A percentile compares a stretch with the other conserved stretches of the same genome.
Evolutionary conservation across 371 early-diverging fungal genomes (phyloP).

Genomic region (Mucor irregularis): DNA sequence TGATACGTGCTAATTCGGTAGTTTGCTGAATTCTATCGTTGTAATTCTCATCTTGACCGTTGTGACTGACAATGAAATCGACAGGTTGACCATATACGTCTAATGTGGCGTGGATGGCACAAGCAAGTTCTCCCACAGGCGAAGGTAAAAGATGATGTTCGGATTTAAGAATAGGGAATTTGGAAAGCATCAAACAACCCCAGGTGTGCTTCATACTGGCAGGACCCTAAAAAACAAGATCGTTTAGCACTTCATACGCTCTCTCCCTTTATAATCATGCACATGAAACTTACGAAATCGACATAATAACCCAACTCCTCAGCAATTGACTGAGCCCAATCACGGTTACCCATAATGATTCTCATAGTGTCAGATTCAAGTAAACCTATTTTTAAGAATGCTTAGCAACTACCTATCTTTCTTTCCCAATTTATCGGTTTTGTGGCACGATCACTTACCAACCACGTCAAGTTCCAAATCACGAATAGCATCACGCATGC

Average conservation of each 20-base stretch:
- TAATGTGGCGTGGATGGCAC: slow-evolving; percentile 84
- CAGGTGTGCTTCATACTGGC: slow-evolving; percentile 85
- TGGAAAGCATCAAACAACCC: slow-evolving; percentile 85
- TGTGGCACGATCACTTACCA: slow-evolving; percentile 46
- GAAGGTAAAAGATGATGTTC: slow-evolving; percentile 79
- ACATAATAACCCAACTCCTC: slow-evolving; percentile 78
- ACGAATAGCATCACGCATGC: slow-evolving; percentile 76
- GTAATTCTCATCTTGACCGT: slow-evolving; percentile 82
- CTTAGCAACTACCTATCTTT: not conserved
- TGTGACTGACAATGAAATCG: slow-evolving; percentile 84
- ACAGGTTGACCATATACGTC: slow-evolving; percentile 80
- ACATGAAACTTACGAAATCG: slow-evolving; percentile 54
- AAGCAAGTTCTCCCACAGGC: slow-evolving; percentile 82
- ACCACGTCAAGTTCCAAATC: slow-evolving; percentile 81
- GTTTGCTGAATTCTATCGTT: slow-evolving; percentile 80
- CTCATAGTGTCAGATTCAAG: slow-evolving; percentile 81
- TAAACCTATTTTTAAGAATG: slow-evolving; percentile 44
- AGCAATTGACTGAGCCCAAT: slow-evolving; percentile 78
- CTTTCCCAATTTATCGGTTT: not conserved
- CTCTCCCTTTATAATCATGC: slow-evolving; percentile 33
- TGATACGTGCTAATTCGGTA: slow-evolving; percentile 75
- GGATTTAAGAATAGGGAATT: slow-evolving; percentile 77
- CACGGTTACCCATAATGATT: slow-evolving; percentile 87
- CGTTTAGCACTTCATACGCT: not conserved
- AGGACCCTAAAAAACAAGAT: slow-evolving; percentile 49